Base-by-base conservation (phyloP, 306 rosid genomes). In the Sesbania bispinosa region DNA sequence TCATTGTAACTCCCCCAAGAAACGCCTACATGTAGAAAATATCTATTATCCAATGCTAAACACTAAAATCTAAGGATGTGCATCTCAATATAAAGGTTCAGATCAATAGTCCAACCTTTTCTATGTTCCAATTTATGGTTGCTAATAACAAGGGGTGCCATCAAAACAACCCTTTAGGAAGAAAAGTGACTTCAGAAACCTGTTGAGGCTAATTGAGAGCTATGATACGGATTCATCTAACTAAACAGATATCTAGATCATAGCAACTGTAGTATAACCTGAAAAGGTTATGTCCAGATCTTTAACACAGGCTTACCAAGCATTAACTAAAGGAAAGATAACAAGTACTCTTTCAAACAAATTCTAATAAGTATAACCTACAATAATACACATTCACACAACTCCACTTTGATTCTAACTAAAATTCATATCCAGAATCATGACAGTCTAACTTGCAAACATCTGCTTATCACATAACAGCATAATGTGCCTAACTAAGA, bases 311-410 rank as follows among this genome's bases (percentile, higher is more conserved):
- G 69, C 75, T 84, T 43, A 52, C 46, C 66, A 70, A 58, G 75
- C 48, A 80, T 30, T 69, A 35, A 70, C 85, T 77, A 76, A 21
- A 1, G 66, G 65, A 67, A 70, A 74, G 67, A 77, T 74, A 64
- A 71, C 4, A 79, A 58, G 67, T 47, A 67, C 45, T 79, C 77
- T 52, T 47, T n/a, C 70, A 66, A 76, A 72, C 68, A 38, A 71
- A 33, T n/a, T 76, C 82, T 80, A 77, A 24, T 10, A 67, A 18
- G 65, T 16, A 62, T 73, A 61, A 33, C 87, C 87, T 84, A 84
- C 63, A 77, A 61, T 57, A 77, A 30, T 73, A 73, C 71, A 84
- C 54, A 74, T 68, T 61, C 80, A 79, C 77, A 81, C 72, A 68
- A 59, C 83, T 63, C 67, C 63, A 51, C 62, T 7, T 18, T 11